Conservation (phyloP, 2,329 filamentous ascomycete species). For the Cladosporium sp. region DNA sequence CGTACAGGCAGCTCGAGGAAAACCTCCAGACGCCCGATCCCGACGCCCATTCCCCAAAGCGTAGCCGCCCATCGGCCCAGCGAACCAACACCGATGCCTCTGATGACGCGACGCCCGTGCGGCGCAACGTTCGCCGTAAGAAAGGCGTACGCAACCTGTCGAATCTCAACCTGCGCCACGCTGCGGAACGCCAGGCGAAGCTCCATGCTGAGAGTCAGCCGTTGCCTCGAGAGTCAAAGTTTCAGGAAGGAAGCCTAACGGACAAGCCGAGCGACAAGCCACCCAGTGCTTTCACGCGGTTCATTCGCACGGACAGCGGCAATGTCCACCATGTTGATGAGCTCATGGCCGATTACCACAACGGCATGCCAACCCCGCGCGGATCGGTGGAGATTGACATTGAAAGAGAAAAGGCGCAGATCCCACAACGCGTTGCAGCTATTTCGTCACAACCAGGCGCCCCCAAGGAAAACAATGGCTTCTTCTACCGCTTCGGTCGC, state of each 20-base stretch:
- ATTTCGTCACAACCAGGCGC: neutral
- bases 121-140: slow-evolving; percentile 29
- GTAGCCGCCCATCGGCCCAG: slow-evolving; percentile 20
- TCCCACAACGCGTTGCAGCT: slow-evolving; percentile 14
- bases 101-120: slow-evolving; percentile 20
- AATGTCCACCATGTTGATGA: slow-evolving; percentile 29
- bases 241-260: slow-evolving; percentile 78
- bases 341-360: slow-evolving; percentile 35
- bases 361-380: slow-evolving; percentile 15
- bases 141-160: slow-evolving; percentile 29
- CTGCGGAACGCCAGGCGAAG: slow-evolving; percentile 20
- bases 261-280: slow-evolving; percentile 68
- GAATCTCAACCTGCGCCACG: slow-evolving; percentile 30
- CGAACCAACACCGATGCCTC: slow-evolving; percentile 18
- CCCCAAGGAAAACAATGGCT: slow-evolving; percentile 28
- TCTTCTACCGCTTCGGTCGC: slow-evolving; percentile 52
- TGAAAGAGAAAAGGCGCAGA: slow-evolving; percentile 18
- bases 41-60: slow-evolving; percentile 25
- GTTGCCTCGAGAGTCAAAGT: slow-evolving; percentile 53
- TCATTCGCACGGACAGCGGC: slow-evolving; percentile 26
- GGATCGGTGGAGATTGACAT: slow-evolving; percentile 17
- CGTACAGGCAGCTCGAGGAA: slow-evolving; percentile 16
- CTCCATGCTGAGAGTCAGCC: slow-evolving; percentile 10
- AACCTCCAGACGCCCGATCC: slow-evolving; percentile 17
- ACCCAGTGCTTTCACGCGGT: slow-evolving; percentile 59